Evolutionary conservation across 129 eudicot species (phyloP), one percentile per base, ranked within the genome.

Genomic region (Saposhnikovia divaricata): DNA sequence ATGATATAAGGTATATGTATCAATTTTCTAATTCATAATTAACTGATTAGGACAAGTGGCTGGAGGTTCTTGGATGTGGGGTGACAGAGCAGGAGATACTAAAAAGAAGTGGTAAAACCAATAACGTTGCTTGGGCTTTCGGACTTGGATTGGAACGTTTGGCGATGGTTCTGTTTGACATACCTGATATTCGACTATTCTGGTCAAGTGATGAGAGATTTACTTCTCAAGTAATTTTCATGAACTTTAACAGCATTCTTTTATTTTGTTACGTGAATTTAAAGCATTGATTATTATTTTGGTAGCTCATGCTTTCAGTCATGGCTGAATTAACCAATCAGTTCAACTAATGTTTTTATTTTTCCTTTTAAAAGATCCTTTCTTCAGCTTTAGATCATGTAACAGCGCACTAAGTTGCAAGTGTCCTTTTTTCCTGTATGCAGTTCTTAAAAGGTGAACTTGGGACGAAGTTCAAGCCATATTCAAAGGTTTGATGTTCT

Each of bases 61-160:
- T 96, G 86, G 99, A 95, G 85, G 99, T 95, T 69, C 86, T 94
- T 80, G 98, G 98, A 43, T 94, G 98, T 74, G 98, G 98, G 78
- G 98, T 94, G 84, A 94, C 82, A 86, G 96, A 94, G 78, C 98
- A 91, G 86, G 97, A 91, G 84, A 94, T 94, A 85, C 81, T 94
- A 81, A 90, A 86, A 84, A 88, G 90, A 81, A 89, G 85, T 40
- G 98, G 96, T 44, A 91, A 77, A 78, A 84, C 84, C 42, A 87
- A 90, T 78, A 92, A 88, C 63, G 96, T 86, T 79, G 99, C 99
- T 82, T 95, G 98, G 98, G 98, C 98, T 40, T 95, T 95, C 84
- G 98, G 98, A 15, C 98, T 95, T 82, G 98, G 98, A 57, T 89
- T 95, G 85, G 98, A 95, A 84, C 86, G 98, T 73, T 81, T 95